These are phyloP conservation scores for Talaromyces sp. DNA, from an alignment of 2,329 filamentous ascomycete species.

Conservation along the genomic window DNA sequence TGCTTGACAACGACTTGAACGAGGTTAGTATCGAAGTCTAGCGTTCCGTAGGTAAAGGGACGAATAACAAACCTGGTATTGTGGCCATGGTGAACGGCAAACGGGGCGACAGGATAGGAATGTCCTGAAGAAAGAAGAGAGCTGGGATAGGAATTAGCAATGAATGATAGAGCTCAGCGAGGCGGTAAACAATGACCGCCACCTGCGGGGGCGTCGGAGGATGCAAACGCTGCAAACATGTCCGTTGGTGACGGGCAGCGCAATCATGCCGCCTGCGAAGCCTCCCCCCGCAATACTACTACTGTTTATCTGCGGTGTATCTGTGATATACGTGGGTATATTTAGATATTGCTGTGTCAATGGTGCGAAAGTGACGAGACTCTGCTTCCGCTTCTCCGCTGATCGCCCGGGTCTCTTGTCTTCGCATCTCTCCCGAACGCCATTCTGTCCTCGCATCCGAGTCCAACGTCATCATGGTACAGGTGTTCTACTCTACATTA, in stretches of 20 bases:
- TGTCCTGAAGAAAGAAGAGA: constrained; percentile 2
- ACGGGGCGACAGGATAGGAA: not conserved
- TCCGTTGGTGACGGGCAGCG: constrained; percentile 3
- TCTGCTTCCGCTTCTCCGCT: not conserved
- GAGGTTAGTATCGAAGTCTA: constrained; percentile 17
- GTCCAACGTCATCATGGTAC: constrained; percentile 5
- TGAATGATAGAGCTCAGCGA: not conserved
- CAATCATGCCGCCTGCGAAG: constrained; percentile 1
- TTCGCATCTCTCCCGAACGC: not conserved
- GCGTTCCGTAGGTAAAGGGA: not conserved
- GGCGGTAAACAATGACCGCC: constrained; percentile 13
- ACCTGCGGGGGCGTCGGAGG: constrained; percentile 9
- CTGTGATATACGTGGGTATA: not conserved
- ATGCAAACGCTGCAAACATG: constrained; percentile 31
- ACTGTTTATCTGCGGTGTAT: not conserved
- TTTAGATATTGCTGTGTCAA: not conserved
- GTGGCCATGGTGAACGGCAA: constrained; percentile 46
- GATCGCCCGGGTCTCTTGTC: not conserved
- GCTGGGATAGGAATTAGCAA: not conserved
- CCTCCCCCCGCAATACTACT: constrained; percentile 9
- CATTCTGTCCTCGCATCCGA: not conserved
- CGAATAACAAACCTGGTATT: constrained; percentile 44
- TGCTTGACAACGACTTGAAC: constrained; percentile 82
- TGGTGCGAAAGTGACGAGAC: not conserved
- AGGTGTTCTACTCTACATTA: not conserved